A percentile compares a stretch with the other conserved stretches of the same genome.
Conservation (phyloP, 1,139 yeast genomes). For the Kluyveromyces sp. region DNA sequence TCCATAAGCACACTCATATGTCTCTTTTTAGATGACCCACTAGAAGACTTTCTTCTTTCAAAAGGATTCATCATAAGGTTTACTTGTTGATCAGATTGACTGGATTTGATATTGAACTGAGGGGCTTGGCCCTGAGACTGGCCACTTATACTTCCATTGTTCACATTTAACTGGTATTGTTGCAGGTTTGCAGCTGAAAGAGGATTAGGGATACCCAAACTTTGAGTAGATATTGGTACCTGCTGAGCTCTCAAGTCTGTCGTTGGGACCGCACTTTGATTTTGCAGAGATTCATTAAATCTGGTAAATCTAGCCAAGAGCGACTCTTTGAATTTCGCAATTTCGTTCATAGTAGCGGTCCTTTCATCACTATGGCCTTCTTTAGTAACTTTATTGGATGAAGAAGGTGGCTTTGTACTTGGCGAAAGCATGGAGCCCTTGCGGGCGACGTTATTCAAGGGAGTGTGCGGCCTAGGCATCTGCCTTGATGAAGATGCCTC, state of each 20-base stretch:
- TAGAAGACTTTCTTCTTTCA: conserved; percentile 24
- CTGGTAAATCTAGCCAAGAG: not conserved
- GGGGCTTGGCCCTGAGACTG: conserved; percentile 13
- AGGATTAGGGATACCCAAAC: not conserved
- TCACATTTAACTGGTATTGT: not conserved
- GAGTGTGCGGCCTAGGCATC: conserved; percentile 2
- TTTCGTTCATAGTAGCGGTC: not conserved
- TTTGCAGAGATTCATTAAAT: conserved; percentile 3
- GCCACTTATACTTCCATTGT: conserved; percentile 4
- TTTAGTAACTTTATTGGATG: not conserved
- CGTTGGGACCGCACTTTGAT: not conserved
- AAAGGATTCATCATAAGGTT: conserved; percentile 27
- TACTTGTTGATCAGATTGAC: conserved; percentile 6
- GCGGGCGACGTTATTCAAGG: not conserved
- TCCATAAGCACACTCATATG: conserved; percentile 33
- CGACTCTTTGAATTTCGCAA: conserved; percentile 4
- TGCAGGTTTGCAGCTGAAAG: conserved; percentile 2
- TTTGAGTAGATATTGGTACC: not conserved
- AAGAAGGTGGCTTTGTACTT: not conserved
- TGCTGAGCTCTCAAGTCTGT: not conserved
- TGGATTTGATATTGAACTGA: conserved; percentile 1
- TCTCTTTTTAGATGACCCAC: conserved; percentile 26
- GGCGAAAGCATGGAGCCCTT: conserved; percentile 5
- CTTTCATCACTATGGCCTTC: not conserved
- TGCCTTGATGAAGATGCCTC: not conserved